Evolutionary conservation across 345 rosid species (phyloP).

Genomic region (Arabidopsis arenosa): DNA sequence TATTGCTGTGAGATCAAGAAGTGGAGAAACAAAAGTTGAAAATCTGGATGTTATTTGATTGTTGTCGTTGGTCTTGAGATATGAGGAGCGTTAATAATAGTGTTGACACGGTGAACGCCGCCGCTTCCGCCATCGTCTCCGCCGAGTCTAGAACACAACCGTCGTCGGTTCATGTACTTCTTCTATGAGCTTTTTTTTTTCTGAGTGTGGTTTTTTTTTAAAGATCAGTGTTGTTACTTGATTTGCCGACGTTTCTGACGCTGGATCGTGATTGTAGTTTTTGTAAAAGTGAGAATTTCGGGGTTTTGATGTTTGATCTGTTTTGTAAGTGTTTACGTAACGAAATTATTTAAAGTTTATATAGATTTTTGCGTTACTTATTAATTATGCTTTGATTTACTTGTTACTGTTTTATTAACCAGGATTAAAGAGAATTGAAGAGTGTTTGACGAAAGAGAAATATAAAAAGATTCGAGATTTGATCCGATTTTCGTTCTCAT

Average conservation of each 20-base stretch:
- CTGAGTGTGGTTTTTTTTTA: background rate
- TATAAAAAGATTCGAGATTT: constrained; percentile 1
- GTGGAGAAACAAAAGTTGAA: background rate
- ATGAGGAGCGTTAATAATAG: constrained; percentile 66
- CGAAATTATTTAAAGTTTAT: background rate
- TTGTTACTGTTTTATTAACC: background rate
- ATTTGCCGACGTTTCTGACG: constrained; percentile 10
- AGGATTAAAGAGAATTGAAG: background rate
- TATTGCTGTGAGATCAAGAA: constrained; percentile 42
- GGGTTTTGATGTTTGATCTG: constrained; percentile 5
- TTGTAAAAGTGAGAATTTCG: background rate
- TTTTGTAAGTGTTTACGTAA: constrained; percentile 13
- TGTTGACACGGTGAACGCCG: constrained; percentile 86
- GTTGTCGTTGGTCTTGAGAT: constrained; percentile 27
- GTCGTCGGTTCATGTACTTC: constrained; percentile 58
- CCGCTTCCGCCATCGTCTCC: constrained; percentile 88
- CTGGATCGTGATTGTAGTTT: constrained; percentile 1
- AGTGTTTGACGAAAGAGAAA: background rate
- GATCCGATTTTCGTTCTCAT: background rate
- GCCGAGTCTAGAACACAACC: constrained; percentile 85
- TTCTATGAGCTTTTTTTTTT: background rate
- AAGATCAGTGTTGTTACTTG: constrained; percentile 3
- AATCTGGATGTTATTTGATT: constrained; percentile 36
- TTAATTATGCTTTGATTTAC: no score
- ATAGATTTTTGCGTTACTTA: background rate